These are phyloP conservation scores for Pholiota conissans DNA, from an alignment of 768 basidiomycete species.

Conservation along the genomic window DNA sequence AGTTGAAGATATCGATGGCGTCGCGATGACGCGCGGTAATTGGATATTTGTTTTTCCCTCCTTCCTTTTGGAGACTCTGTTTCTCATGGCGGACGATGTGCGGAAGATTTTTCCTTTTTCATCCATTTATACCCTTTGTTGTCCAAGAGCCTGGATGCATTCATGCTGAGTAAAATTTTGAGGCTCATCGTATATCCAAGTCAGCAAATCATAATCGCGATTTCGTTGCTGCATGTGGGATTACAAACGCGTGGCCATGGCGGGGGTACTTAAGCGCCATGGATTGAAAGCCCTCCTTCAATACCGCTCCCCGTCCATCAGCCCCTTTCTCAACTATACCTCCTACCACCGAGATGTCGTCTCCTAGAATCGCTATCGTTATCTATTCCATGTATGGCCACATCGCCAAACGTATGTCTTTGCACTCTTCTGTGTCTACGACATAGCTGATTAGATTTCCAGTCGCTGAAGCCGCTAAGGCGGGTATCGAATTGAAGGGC, in stretches of 20 bases:
- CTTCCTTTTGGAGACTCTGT: background rate
- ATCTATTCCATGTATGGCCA: conserved; percentile 80
- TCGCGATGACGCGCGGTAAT: background rate
- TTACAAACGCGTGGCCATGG: background rate
- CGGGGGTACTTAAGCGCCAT: background rate
- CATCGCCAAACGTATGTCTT: conserved; percentile 57
- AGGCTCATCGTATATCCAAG: background rate
- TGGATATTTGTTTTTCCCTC: conserved; percentile 9
- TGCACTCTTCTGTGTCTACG: background rate
- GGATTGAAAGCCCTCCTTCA: background rate
- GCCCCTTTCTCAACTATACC: conserved; percentile 1
- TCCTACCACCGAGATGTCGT: conserved; percentile 31
- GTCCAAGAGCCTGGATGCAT: background rate
- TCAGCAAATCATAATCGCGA: background rate
- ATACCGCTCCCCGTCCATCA: background rate
- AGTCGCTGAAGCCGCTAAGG: conserved; percentile 64
- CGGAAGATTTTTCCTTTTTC: background rate
- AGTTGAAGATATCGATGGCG: background rate
- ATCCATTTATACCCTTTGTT: background rate
- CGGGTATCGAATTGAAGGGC: conserved; percentile 47
- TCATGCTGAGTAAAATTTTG: conserved; percentile 1
- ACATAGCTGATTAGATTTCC: conserved; percentile 8
- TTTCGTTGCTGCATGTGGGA: background rate
- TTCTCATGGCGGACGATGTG: background rate
- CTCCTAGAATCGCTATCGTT: conserved; percentile 65